Base-by-base conservation (phyloP, 1,284 basidiomycete species). In the Gomphus bonarii region DNA sequence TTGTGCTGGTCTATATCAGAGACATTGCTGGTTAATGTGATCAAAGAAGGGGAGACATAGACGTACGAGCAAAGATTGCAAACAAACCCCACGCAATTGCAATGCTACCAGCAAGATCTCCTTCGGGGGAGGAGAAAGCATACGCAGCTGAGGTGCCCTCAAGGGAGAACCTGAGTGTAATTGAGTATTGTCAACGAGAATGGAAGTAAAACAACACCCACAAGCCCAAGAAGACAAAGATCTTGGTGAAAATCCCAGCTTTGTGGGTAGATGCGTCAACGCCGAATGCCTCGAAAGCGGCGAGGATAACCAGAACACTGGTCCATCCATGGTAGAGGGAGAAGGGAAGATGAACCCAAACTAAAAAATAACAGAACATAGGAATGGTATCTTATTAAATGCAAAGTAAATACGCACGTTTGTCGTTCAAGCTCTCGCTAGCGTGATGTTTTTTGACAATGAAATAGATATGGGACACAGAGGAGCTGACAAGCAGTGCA, bases 241-340 rank as follows among this genome's bases (percentile, higher is more conserved):
- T 82, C 69, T 95, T 94, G 68, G 92, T 95, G 83, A 91, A 91
- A 59, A 94, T 72, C 28, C 92, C 92, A 1, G 91, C 84, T 44
- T 70, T 70, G 63, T 87, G 75, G 51, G 69, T 70, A 63, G 76
- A 66, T 0, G 88, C 82, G 68, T 94, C 79, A 59, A 85, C 82
- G 62, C 94, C 94, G 65, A 95, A 95, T 0, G 92, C 93, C 68
- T 94, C 86, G 69, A 97, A 97, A 3, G 81, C 86, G 49, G 90
- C 87, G 60, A 97, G 74, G 61, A 97, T 77, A 63, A 95, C 88
- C 58, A 97, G 81, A 54, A 97, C 87, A 51, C 91, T 93, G 14
- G 91, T 92, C 88, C 93, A 95, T 52, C 94, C 94, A 68, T 97
- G 94, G 75, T 88, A 97, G 57, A 95, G 81, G 9, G 90, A 93